A percentile compares a stretch with the other conserved stretches of the same genome.
Evolutionary conservation across 2,329 filamentous ascomycete genomes (phyloP).

Genomic region (Phaeosphaeriaceae sp.): DNA sequence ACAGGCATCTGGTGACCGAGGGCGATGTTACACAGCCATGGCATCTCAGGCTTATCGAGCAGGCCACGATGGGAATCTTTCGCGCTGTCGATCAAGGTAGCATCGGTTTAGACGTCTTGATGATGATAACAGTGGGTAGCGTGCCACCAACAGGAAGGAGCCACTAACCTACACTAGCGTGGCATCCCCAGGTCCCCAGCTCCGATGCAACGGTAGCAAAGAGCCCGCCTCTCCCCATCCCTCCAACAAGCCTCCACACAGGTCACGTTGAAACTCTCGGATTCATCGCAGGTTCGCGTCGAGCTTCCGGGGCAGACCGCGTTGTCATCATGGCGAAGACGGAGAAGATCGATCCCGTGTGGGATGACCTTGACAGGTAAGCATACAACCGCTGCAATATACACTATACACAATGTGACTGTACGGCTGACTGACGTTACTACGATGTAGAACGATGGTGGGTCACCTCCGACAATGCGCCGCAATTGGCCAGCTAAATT

Average conservation of each 20-base stretch:
- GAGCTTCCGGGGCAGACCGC: conserved; percentile 43
- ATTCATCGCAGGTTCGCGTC: conserved; percentile 34
- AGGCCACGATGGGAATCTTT: conserved; percentile 11
- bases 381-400: conserved; percentile 43
- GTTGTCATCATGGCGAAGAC: conserved; percentile 62
- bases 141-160: not conserved
- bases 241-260: conserved; percentile 39
- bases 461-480: conserved; percentile 25
- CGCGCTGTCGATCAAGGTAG: conserved; percentile 38
- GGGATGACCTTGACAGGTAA: conserved; percentile 80
- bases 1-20: conserved; percentile 7
- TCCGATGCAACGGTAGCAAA: conserved; percentile 45
- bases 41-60: conserved; percentile 15
- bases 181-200: conserved; percentile 22
- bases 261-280: conserved; percentile 44
- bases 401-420: conserved; percentile 35
- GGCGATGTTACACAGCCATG: conserved; percentile 38
- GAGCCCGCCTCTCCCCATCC: conserved; percentile 35
- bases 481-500: conserved; percentile 34
- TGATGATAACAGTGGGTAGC: conserved; percentile 24
- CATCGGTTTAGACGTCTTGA: conserved; percentile 31
- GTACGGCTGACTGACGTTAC: conserved; percentile 43
- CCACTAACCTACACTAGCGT: conserved; percentile 18
- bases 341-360: conserved; percentile 60
- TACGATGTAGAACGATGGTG: conserved; percentile 55